A percentile compares a stretch with the other conserved stretches of the same genome.
These are phyloP conservation scores for Coprinellus micaceus DNA, from an alignment of 768 basidiomycete species.

Conservation along the genomic window DNA sequence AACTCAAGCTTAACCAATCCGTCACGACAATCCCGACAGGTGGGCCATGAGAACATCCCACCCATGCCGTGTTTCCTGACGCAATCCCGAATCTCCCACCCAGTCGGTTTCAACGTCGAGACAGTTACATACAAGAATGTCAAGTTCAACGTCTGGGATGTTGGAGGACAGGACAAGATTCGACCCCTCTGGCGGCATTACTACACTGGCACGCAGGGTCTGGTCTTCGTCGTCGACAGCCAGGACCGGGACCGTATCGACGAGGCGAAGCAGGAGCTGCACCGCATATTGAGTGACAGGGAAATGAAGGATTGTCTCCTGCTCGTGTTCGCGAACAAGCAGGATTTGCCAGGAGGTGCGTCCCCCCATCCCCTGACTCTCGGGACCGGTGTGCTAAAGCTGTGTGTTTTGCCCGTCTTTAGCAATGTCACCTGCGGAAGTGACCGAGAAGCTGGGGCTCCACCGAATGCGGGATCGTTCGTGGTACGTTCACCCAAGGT, in stretches of 20 bases:
- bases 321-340: slow-evolving; percentile 99
- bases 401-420: slow-evolving; percentile 3
- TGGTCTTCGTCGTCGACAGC: slow-evolving; percentile 97
- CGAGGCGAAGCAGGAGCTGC: slow-evolving; percentile 93
- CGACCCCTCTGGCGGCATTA: slow-evolving; percentile 98
- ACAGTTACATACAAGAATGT: slow-evolving; percentile 99
- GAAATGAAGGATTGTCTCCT: slow-evolving; percentile 98
- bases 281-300: slow-evolving; percentile 91
- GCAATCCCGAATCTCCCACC: too few species aligned
- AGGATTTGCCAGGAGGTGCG: slow-evolving; percentile 94
- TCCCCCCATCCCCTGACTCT: slow-evolving; percentile 15
- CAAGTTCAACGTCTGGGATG: slow-evolving; percentile 94
- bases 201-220: slow-evolving; percentile 97
- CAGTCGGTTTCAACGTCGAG: slow-evolving; percentile 98
- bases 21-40: slow-evolving; percentile 98
- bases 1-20: slow-evolving; percentile 97
- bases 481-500: slow-evolving; percentile 99
- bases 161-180: slow-evolving; percentile 99
- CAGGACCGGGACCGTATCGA: slow-evolving; percentile 94
- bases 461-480: slow-evolving; percentile 95
- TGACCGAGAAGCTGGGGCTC: slow-evolving; percentile 93
- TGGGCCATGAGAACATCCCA: slow-evolving; percentile 27
- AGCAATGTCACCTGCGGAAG: slow-evolving; percentile 99
- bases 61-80: slow-evolving; percentile 8
- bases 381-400: background rate